A percentile compares a stretch with the other conserved stretches of the same genome.
Evolutionary conservation across 352 stramenopile species (phyloP).

Genomic region (Globisporangium lucens): DNA sequence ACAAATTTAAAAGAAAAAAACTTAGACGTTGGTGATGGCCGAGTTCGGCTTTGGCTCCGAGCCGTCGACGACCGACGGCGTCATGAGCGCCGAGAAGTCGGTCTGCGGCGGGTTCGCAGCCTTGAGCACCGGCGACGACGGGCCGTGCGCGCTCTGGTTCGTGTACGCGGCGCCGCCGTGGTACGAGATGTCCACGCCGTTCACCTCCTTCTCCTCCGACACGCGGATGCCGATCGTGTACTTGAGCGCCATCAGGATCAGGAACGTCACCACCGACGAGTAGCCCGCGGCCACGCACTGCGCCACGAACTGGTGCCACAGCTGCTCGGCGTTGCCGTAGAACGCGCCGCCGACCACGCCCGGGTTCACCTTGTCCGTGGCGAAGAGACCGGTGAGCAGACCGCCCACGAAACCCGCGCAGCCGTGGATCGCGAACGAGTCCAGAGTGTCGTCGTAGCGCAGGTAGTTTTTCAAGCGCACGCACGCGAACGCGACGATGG

Average conservation of each 20-base stretch:
- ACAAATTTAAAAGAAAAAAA: neutral
- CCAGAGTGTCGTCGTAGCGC: slow-evolving; percentile 80
- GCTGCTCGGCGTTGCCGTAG: slow-evolving; percentile 27
- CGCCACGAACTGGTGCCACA: slow-evolving; percentile 29
- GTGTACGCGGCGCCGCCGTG: slow-evolving; percentile 66
- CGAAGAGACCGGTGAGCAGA: slow-evolving; percentile 69
- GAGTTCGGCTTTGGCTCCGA: slow-evolving; percentile 10
- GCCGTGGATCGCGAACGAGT: slow-evolving; percentile 76
- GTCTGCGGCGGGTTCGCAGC: slow-evolving; percentile 28
- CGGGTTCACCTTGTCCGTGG: slow-evolving; percentile 36
- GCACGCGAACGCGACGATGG: slow-evolving; percentile 42
- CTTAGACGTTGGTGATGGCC: slow-evolving; percentile 19
- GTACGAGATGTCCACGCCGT: slow-evolving; percentile 76
- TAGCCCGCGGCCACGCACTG: slow-evolving; percentile 51
- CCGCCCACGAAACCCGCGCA: slow-evolving; percentile 58
- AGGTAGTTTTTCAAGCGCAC: slow-evolving; percentile 64
- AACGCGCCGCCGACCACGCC: slow-evolving; percentile 25
- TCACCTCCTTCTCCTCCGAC: slow-evolving; percentile 75
- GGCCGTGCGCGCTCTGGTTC: slow-evolving; percentile 38
- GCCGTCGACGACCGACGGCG: slow-evolving; percentile 16
- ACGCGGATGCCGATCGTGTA: slow-evolving; percentile 68
- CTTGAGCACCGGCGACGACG: slow-evolving; percentile 29
- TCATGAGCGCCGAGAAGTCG: slow-evolving; percentile 34
- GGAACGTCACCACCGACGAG: slow-evolving; percentile 58
- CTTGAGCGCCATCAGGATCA: slow-evolving; percentile 74